A percentile compares a stretch with the other conserved stretches of the same genome.
These are phyloP conservation scores for Pleurostoma richardsiae DNA, from an alignment of 2,329 filamentous ascomycete genomes.

Conservation along the genomic window DNA sequence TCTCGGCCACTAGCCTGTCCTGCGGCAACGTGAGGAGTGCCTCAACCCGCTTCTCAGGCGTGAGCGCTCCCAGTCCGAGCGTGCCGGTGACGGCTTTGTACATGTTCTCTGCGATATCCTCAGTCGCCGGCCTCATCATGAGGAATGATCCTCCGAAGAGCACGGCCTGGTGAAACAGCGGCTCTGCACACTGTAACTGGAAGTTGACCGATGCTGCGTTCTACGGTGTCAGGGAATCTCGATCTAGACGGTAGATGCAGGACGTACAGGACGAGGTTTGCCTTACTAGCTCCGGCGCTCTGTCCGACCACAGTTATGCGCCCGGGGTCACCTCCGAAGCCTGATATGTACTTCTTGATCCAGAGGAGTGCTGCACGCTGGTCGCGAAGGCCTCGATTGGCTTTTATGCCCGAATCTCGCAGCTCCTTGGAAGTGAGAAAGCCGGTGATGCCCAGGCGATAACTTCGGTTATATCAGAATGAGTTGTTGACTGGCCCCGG, in stretches of 20 bases:
- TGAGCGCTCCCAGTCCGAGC: conserved; percentile 44
- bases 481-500: conserved; percentile 11
- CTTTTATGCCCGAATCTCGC: conserved; percentile 32
- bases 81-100: conserved; percentile 37
- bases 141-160: conserved; percentile 5
- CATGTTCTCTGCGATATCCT: conserved; percentile 2
- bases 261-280: too few species aligned
- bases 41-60: conserved; percentile 37
- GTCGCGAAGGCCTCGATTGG: conserved; percentile 32
- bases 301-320: conserved; percentile 23
- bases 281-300: conserved; percentile 21
- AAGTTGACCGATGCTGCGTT: conserved; percentile 4
- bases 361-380: conserved; percentile 38
- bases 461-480: conserved; percentile 34
- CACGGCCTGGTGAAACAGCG: conserved; percentile 6
- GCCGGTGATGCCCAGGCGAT: conserved; percentile 36
- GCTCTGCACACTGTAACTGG: conserved; percentile 7
- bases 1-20: conserved; percentile 4
- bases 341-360: conserved; percentile 37
- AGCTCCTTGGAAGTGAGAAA: conserved; percentile 44
- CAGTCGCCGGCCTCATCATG: conserved; percentile 3
- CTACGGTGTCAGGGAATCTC: too few species aligned
- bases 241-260: too few species aligned
- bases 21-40: conserved; percentile 6
- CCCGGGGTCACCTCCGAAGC: conserved; percentile 23